Evolutionary conservation across 2,329 filamentous ascomycete species (phyloP).

Genomic region (Akanthomyces uredinophilus): DNA sequence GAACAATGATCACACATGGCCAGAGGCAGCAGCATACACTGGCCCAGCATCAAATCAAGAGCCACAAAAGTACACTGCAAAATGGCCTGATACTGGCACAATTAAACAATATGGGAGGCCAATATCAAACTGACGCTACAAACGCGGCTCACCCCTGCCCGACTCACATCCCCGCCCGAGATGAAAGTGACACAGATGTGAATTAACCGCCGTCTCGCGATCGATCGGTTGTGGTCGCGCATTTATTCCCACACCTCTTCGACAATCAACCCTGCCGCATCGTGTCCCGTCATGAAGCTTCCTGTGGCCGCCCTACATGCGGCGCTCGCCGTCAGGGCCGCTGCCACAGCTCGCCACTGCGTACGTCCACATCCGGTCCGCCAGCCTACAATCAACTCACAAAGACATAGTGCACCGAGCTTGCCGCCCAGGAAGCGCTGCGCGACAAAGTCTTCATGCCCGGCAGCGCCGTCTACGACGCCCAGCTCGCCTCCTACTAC

Average conservation of each 20-base stretch:
- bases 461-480: conserved; percentile 19
- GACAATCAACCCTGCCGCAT: background rate
- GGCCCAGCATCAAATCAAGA: too few species aligned
- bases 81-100: too few species aligned
- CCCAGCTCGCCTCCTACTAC: conserved; percentile 24
- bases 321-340: background rate
- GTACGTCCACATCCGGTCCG: conserved; percentile 3
- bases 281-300: background rate
- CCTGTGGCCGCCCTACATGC: background rate
- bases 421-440: conserved; percentile 19
- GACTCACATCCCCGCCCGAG: background rate
- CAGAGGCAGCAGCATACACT: too few species aligned
- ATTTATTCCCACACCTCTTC: background rate
- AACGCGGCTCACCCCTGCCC: background rate
- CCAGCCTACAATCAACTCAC: background rate
- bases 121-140: too few species aligned
- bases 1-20: too few species aligned
- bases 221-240: background rate
- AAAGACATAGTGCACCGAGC: conserved; percentile 20
- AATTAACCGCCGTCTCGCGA: background rate
- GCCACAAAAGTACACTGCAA: too few species aligned
- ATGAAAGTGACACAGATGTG: background rate
- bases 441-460: conserved; percentile 22
- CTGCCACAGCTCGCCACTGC: background rate
- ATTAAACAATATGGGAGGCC: too few species aligned